phyloP scores from a whole-genome alignment of 2,329 filamentous ascomycete genomes.

The Hypoxylon sp. region DNA sequence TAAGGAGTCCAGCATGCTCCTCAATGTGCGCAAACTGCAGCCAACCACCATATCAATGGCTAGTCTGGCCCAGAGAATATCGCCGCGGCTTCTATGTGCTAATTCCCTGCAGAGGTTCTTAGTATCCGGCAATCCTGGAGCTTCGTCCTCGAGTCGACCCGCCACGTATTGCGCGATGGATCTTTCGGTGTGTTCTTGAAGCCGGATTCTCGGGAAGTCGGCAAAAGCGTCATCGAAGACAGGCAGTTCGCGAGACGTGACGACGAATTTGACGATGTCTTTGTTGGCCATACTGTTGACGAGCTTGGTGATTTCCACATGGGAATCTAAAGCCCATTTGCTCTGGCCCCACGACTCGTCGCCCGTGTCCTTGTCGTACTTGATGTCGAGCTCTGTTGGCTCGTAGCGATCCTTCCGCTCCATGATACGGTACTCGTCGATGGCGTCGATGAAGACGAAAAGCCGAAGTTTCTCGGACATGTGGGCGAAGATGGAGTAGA shows the following conservation, averaged over 20 bases:
- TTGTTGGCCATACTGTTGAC: slow-evolving; percentile 43
- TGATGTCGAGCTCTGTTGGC: slow-evolving; percentile 41
- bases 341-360: slow-evolving; percentile 45
- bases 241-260: slow-evolving; percentile 44
- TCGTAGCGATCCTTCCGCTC: slow-evolving; percentile 47
- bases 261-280: slow-evolving; percentile 43
- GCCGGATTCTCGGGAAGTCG: slow-evolving; percentile 38
- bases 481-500: slow-evolving; percentile 45
- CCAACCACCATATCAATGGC: slow-evolving; percentile 46
- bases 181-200: slow-evolving; percentile 44
- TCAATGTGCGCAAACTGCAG: slow-evolving; percentile 43
- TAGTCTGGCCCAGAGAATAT: slow-evolving; percentile 46
- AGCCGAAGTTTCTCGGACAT: slow-evolving; percentile 42
- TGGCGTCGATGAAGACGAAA: slow-evolving; percentile 44
- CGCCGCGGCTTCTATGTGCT: slow-evolving; percentile 43
- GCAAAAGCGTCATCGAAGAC: slow-evolving; percentile 42
- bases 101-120: slow-evolving; percentile 43
- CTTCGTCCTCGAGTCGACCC: slow-evolving; percentile 44
- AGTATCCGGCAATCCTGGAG: slow-evolving; percentile 43
- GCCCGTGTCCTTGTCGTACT: slow-evolving; percentile 42
- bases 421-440: slow-evolving; percentile 48
- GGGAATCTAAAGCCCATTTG: slow-evolving; percentile 45
- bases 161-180: slow-evolving; percentile 45
- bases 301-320: slow-evolving; percentile 42
- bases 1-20: slow-evolving; percentile 43